phyloP scores from a whole-genome alignment of 164 flowering plant genomes.

The Echeveria elegans region DNA sequence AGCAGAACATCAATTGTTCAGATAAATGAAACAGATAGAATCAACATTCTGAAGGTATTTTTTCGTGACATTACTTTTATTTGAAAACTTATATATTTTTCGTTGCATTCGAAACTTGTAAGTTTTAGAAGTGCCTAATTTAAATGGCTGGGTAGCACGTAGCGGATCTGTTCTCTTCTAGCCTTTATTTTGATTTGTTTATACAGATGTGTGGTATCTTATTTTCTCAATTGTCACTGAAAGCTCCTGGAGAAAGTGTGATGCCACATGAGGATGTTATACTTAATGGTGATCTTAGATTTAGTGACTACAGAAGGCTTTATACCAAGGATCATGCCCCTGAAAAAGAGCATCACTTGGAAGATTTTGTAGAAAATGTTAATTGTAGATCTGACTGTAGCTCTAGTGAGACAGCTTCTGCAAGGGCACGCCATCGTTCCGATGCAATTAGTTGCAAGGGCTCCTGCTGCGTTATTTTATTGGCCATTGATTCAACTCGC shows the following conservation, averaged over 20 bases:
- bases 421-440: slow-evolving; percentile 85
- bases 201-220: slow-evolving; percentile 93
- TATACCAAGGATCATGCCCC: slow-evolving; percentile 20
- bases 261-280: slow-evolving; percentile 28
- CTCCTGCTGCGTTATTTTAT: slow-evolving; percentile 75
- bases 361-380: slow-evolving; percentile 29
- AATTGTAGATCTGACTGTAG: slow-evolving; percentile 17
- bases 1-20: slow-evolving; percentile 62
- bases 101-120: neutral
- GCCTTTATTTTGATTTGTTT: neutral
- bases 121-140: neutral
- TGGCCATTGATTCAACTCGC: slow-evolving; percentile 99
- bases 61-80: slow-evolving; percentile 6
- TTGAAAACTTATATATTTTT: neutral
- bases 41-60: slow-evolving; percentile 87
- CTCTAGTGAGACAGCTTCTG: slow-evolving; percentile 55
- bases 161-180: neutral
- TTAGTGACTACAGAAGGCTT: slow-evolving; percentile 23
- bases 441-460: slow-evolving; percentile 82
- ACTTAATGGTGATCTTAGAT: slow-evolving; percentile 19
- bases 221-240: slow-evolving; percentile 86
- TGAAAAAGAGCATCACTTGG: slow-evolving; percentile 20
- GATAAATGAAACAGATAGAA: slow-evolving; percentile 83
- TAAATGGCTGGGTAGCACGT: neutral
- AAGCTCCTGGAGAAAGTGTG: slow-evolving; percentile 40